These are phyloP conservation scores for Cucurbita argyrosperma DNA, from an alignment of 306 rosid genomes.

Conservation along the genomic window DNA sequence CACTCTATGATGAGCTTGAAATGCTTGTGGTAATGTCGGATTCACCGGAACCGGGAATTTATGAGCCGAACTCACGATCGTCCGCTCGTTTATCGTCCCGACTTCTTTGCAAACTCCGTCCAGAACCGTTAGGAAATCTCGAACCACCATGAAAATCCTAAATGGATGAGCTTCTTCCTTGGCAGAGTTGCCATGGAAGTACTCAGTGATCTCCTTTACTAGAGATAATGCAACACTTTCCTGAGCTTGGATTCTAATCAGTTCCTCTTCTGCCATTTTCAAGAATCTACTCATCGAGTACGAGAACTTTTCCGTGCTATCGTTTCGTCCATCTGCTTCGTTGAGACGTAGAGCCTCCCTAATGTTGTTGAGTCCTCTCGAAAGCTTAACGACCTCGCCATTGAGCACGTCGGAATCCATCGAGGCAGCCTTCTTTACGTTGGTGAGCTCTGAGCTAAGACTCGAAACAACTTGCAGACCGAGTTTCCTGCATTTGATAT, in stretches of 20 bases:
- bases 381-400: constrained; percentile 67
- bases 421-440: constrained; percentile 84
- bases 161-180: constrained; percentile 98
- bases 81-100: constrained; percentile 64
- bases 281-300: constrained; percentile 68
- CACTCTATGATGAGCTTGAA: constrained; percentile 29
- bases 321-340: constrained; percentile 21
- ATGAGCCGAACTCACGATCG: constrained; percentile 61
- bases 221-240: constrained; percentile 75
- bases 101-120: constrained; percentile 95
- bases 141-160: constrained; percentile 82
- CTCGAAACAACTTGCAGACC: constrained; percentile 80
- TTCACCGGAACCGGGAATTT: constrained; percentile 87
- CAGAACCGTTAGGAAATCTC: constrained; percentile 62
- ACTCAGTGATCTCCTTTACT: constrained; percentile 91
- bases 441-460: constrained; percentile 63
- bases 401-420: constrained; percentile 81
- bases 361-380: constrained; percentile 47
- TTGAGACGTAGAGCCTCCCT: constrained; percentile 31
- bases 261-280: constrained; percentile 69
- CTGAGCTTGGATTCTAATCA: constrained; percentile 62
- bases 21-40: constrained; percentile 67
- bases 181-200: constrained; percentile 82
- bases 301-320: constrained; percentile 29
- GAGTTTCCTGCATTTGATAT: constrained; percentile 60